Base-by-base conservation (phyloP, 257 asterid species). In the Anisodus acutangulus region DNA sequence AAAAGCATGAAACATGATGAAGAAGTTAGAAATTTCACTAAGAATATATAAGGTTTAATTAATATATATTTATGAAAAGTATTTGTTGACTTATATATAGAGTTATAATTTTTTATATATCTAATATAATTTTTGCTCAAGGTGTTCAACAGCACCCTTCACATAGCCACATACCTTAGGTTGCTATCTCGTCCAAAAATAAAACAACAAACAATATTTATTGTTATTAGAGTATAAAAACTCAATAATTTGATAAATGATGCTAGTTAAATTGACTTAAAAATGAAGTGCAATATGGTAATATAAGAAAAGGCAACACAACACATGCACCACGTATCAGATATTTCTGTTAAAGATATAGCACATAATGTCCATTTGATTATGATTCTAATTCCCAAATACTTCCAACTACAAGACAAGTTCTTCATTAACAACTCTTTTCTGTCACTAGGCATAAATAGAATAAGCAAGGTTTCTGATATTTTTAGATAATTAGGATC, bases 401-500 rank as follows among this genome's bases (percentile, higher is more conserved):
- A 31, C 35, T 31, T 31, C 35, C 35, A 31, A 31, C 35, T 31
- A 31, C 1, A 78, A 78, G 81, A 78, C 81, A 76, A 53, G 64
- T 53, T 51, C 8, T 76, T 76, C 47, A 16, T 53, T 51, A 53
- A 53, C 45, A 51, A 76, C 47, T 49, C 64, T 76, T 53, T 51
- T 26, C 64, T 13, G 2, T 76, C 81, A 51, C 47, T 76, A 51
- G 64, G 26, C 47, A 53, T 22, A 78, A 53, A 78, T 76, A 53
- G 64, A 31, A 53, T 43, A 78, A 78, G 81, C 81, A 51, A 78
- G 64, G 81, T 78, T 78, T 54, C 59, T 26, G 3, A 78, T 4
- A 49, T 7, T 78, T 78, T 53, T 12, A 78, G 49, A 78, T 53
- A 51, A 53, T 78, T 51, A 76, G 13, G 9, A 26, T 4, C 63